Evolutionary conservation across 2,329 filamentous ascomycete genomes (phyloP).

Genomic region (Spiromastix sp.): DNA sequence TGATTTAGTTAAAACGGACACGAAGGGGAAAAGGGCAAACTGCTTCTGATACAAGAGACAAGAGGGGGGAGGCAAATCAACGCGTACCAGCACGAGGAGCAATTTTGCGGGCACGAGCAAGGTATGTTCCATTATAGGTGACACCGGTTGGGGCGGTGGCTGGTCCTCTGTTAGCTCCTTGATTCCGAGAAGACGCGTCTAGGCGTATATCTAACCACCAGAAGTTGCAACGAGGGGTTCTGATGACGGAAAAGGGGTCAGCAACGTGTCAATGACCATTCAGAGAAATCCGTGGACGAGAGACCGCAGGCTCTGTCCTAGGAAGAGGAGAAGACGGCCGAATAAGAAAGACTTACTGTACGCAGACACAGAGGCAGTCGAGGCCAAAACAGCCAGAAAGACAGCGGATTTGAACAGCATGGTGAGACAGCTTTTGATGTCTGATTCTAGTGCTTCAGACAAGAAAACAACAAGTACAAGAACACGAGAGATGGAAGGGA

Average conservation of each 20-base stretch:
- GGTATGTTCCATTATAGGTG: not conserved
- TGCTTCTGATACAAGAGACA: not conserved
- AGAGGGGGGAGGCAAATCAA: not conserved
- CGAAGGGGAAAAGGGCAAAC: not conserved
- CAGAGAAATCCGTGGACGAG: too few relatives aligned
- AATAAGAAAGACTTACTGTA: conserved; percentile 19
- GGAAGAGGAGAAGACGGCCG: too few relatives aligned
- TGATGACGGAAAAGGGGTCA: not conserved
- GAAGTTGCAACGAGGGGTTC: not conserved
- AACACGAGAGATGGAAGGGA: not conserved
- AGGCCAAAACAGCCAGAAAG: conserved; percentile 14
- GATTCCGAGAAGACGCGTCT: too few relatives aligned
- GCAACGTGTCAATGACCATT: not conserved
- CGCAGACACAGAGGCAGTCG: conserved; percentile 11
- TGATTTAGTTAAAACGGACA: not conserved
- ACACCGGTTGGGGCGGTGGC: not conserved
- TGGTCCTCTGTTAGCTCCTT: too few relatives aligned
- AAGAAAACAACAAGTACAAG: conserved; percentile 5
- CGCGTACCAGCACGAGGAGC: not conserved
- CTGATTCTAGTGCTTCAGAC: conserved; percentile 6
- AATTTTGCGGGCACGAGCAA: conserved; percentile 1
- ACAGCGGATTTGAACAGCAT: conserved; percentile 12
- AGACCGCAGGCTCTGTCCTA: too few relatives aligned
- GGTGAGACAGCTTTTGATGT: conserved; percentile 2
- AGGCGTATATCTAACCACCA: too few relatives aligned